Evolutionary conservation across 2,329 filamentous ascomycete species (phyloP).

Genomic region (Beauveria sp.): DNA sequence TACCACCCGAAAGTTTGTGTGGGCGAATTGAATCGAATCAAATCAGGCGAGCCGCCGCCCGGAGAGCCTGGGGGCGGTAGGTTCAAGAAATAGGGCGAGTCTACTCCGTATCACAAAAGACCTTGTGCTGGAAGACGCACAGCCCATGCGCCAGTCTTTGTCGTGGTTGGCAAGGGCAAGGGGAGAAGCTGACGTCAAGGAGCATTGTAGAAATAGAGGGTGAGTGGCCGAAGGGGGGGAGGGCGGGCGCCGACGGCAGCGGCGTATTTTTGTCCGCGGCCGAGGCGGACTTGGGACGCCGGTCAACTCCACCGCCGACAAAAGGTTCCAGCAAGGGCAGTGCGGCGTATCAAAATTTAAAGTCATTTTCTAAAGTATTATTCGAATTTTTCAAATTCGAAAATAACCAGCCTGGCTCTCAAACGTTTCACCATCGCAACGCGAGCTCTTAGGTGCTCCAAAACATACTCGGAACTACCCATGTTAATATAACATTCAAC

Average conservation of each 20-base stretch:
- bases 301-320: not conserved
- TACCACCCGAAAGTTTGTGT: not conserved
- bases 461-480: not conserved
- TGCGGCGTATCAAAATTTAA: no score
- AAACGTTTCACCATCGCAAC: no score
- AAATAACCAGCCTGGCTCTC: no score
- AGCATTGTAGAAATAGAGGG: not conserved
- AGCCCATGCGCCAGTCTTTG: not conserved
- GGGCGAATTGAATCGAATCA: not conserved
- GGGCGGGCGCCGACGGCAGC: not conserved
- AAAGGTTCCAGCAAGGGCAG: not conserved
- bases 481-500: not conserved
- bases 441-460: no score
- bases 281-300: not conserved
- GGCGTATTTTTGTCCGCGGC: not conserved
- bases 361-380: not conserved
- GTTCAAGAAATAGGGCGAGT: not conserved
- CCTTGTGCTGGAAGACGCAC: not conserved
- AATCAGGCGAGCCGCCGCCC: not conserved
- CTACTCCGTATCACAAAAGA: not conserved
- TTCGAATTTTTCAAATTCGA: not conserved
- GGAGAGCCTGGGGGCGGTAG: no score
- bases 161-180: not conserved
- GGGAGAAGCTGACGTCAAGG: slow-evolving; percentile 1
- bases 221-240: not conserved